Base-by-base conservation (phyloP, 2,329 filamentous ascomycete genomes). In the Aureobasidium melanogenum region DNA sequence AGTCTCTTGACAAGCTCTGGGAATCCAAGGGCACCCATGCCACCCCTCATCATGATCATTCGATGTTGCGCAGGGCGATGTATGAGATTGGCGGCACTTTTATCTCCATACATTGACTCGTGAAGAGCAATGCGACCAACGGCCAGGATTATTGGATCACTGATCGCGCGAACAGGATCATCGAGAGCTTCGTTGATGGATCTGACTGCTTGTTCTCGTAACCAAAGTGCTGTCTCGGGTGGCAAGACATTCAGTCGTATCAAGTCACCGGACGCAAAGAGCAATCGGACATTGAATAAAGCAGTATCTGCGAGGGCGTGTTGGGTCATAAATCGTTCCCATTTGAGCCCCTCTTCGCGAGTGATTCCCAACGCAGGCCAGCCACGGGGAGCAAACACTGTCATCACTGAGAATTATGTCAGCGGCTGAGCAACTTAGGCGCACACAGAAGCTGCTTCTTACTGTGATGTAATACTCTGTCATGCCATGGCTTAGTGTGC, bases 61-160 rank as follows among this genome's bases (percentile, higher is more conserved):
- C 68, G 66, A 47, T 65, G 61, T 62, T 72, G 70, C 12, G 70
- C 70, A 3, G 70, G 70, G 8, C 70, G 67, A 61, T 72, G 70
- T 10, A 71, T 66, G 3, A 62, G 52, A 32, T 67, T 67, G 2
- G 69, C 69, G 4, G 69, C 68, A 14, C 66, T 61, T 30, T 66
- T 64, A 63, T 72, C 67, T n/a, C 70, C 69, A 51, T 72, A 72
- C 67, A 72, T 67, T 39, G 66, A 66, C 56, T 72, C 70, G 56
- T 72, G 69, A 9, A 71, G 62, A 15, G 70, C 70, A n/a, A 72
- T 71, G 22, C 70, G 69, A 4, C 70, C 69, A 2, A 80, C 77
- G 5, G 79, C 78, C 8, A 75, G 76, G 60, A 81, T 74, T 26
- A 80, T 60, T 14, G 73, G 73, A 65, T 81, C 78, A 63, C 69